A percentile compares a stretch with the other conserved stretches of the same genome.
phyloP scores from a whole-genome alignment of 345 rosid genomes.

The Salix suchowensis region DNA sequence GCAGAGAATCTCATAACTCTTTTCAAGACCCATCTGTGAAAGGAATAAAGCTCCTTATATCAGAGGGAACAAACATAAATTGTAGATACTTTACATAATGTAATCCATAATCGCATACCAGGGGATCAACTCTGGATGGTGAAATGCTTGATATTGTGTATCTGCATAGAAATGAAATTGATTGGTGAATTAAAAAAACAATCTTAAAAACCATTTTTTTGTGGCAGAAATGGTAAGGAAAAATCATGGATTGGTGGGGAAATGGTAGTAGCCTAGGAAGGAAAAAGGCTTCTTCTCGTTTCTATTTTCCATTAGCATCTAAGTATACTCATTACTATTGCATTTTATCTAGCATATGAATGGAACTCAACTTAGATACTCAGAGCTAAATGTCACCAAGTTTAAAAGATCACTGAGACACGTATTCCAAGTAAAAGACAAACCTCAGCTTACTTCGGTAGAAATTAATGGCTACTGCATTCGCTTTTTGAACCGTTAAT shows the following conservation, averaged over 20 bases:
- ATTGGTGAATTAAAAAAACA: not conserved
- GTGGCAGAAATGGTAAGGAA: not conserved
- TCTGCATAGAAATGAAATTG: constrained; percentile 36
- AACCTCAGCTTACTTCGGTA: constrained; percentile 79
- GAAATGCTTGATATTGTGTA: constrained; percentile 72
- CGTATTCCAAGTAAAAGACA: constrained; percentile 5
- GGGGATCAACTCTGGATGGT: constrained; percentile 65
- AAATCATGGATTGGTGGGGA: not conserved
- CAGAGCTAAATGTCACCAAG: not conserved
- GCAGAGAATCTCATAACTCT: constrained; percentile 85
- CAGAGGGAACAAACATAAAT: not conserved
- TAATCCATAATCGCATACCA: constrained; percentile 36
- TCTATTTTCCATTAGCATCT: not conserved
- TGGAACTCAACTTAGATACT: not conserved
- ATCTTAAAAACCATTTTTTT: not conserved
- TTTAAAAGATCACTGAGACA: not conserved
- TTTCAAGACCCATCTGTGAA: constrained; percentile 43
- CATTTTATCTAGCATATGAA: not conserved
- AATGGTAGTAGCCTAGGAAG: not conserved
- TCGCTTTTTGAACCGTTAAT: constrained; percentile 80
- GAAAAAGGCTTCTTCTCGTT: not conserved
- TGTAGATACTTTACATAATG: not conserved
- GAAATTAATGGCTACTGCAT: constrained; percentile 66
- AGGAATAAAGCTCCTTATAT: not conserved
- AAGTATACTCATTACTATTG: not conserved